These are phyloP conservation scores for Incumbomyces delicatus DNA, from an alignment of 2,329 filamentous ascomycete species.

Conservation along the genomic window DNA sequence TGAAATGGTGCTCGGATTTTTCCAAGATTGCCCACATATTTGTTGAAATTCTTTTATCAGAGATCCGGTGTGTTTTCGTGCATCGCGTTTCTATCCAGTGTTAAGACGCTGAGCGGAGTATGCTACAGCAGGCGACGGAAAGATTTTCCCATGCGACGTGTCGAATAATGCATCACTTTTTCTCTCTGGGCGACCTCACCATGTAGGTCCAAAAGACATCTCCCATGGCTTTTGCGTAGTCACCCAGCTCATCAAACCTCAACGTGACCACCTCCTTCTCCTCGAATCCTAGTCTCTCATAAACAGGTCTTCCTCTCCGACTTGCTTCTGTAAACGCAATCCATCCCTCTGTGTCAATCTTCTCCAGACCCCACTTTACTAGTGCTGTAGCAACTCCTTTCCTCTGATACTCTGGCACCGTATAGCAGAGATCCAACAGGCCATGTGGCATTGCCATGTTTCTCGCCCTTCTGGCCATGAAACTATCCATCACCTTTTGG, in stretches of 20 bases:
- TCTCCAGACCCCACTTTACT: neutral
- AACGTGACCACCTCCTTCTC: neutral
- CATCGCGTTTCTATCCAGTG: too few relatives aligned
- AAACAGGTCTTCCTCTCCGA: neutral
- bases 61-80: too few relatives aligned
- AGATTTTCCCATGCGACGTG: too few relatives aligned
- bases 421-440: neutral
- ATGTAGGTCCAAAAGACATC: neutral
- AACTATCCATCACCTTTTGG: neutral
- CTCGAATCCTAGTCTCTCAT: neutral
- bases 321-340: neutral
- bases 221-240: neutral
- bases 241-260: neutral
- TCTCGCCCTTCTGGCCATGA: neutral
- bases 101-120: too few relatives aligned
- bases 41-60: too few relatives aligned
- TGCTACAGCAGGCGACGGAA: too few relatives aligned
- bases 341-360: neutral
- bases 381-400: neutral
- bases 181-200: neutral
- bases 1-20: too few relatives aligned
- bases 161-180: too few relatives aligned
- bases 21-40: too few relatives aligned
- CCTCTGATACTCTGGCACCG: neutral
- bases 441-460: neutral